Base-by-base conservation (phyloP, 768 basidiomycete genomes). In the Leucocoprinus sp. region DNA sequence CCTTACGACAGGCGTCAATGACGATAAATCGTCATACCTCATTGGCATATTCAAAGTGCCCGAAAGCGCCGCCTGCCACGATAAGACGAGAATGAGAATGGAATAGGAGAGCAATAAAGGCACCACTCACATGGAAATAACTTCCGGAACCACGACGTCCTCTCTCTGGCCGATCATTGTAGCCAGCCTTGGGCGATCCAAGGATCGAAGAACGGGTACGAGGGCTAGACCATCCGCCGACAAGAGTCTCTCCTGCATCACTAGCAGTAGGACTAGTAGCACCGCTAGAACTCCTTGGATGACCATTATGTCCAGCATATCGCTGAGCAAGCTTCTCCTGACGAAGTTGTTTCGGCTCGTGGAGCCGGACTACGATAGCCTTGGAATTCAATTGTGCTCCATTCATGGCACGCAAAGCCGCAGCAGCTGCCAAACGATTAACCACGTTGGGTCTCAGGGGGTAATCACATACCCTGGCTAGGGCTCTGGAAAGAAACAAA, bases 341-440 rank as follows among this genome's bases (percentile, higher is more conserved):
- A 17, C 92, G 76, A n/a, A 92, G 64, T 58, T 90, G 86, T 60
- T 91, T 93, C 7, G 90, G 91, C 62, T 93, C 92, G 53, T 93
- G 90, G 42, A 93, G 65, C 33, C 92, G 78, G 21, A 95, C 92
- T 1, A 88, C 83, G 29, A 95, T 71, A 43, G 84, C 78, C 58
- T 92, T 90, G 11, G 71, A 65, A 23, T 86, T 87, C 21, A 93
- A 48, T 21, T 75, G 65, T 11, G 65, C 59, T 12, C 89, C 88
- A 46, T 93, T 90, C 90, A 93, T 92, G 8, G 67, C 75, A 42
- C 78, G 76, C 72, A 92, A 64, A 0, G 92, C 92, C 8, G 74
- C 71, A 22, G 74, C 50, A 26, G 91, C 91, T 91, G 52, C 6
- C 48, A 36, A 31, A 41, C 26, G 6, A 11, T 43, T 18, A 34